Evolutionary conservation across 2,329 filamentous ascomycete species (phyloP).

Genomic region (Alternaria solani): DNA sequence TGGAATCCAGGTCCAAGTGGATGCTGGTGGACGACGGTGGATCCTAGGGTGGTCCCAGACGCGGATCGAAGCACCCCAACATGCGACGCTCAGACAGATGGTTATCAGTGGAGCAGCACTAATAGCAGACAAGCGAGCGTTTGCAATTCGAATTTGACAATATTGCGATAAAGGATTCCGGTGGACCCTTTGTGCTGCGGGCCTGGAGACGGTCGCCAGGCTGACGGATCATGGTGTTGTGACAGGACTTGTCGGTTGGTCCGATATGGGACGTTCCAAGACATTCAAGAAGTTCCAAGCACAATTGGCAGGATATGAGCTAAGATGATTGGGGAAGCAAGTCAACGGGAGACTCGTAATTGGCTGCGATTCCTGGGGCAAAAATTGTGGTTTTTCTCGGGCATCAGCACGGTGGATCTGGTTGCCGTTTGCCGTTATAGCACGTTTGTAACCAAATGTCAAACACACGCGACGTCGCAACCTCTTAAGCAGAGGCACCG

Average conservation of each 20-base stretch:
- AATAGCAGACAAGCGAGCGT: conserved; percentile 10
- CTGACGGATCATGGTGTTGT: conserved; percentile 5
- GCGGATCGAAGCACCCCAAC: conserved; percentile 23
- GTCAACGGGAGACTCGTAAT: background rate
- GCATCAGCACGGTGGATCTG: conserved; percentile 14
- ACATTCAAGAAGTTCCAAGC: conserved; percentile 15
- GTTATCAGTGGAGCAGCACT: conserved; percentile 30
- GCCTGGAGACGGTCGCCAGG: conserved; percentile 7
- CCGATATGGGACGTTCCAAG: conserved; percentile 8
- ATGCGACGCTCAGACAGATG: conserved; percentile 17
- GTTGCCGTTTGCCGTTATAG: conserved; percentile 3
- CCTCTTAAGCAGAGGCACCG: conserved; percentile 22
- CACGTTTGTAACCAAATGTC: conserved; percentile 3
- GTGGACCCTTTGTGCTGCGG: conserved; percentile 3
- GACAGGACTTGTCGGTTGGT: background rate
- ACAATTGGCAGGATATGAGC: background rate
- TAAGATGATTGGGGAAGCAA: conserved; percentile 6
- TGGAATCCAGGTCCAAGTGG: conserved; percentile 9
- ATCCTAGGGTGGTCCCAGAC: conserved; percentile 3
- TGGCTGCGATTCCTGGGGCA: background rate
- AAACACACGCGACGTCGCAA: conserved; percentile 13
- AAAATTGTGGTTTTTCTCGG: conserved; percentile 1
- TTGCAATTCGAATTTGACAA: conserved; percentile 15
- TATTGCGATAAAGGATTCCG: conserved; percentile 13
- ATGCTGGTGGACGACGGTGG: conserved; percentile 9